Evolutionary conservation across 768 basidiomycete genomes (phyloP), one percentile per base, ranked within the genome.

Genomic region (Trichaptum fuscoviolaceum): DNA sequence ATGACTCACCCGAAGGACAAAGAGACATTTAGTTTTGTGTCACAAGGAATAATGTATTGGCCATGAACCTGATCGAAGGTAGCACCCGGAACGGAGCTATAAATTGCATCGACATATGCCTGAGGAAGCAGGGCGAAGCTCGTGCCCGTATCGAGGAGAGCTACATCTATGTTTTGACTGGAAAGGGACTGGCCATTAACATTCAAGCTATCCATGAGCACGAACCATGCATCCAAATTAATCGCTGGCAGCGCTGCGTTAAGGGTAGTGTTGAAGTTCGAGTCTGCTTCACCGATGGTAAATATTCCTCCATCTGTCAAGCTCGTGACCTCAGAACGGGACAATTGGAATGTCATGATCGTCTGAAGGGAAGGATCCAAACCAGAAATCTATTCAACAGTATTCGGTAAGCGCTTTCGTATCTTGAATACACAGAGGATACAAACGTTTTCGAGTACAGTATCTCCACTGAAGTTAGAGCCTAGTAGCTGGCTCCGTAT

Each of bases 21-120:
- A 8, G 69, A 65, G 20, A 78, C 61, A 12, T 69, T 69, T 9
- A 74, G 69, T 12, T 73, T 69, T 12, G 66, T 69, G 58, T 73
- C 68, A 69, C 77, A 78, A 4, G 76, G 76, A 1, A 78, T 72
- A 20, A 63, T 63, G 74, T 75, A 78, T 15, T 71, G 52, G 15
- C 69, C 68, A 9, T 36, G 69, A 7, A 69, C 58, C 17, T 65
- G 24, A 65, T 74, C 69, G 59, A 71, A 73, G 42, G 64, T 36
- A 12, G 77, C 75, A 7, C 75, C 77, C 1, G 67, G 64, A 58
- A 79, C 73, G 24, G 64, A 64, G 27, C 69, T 58, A 65, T 79
- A 79, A 57, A 79, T 75, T 62, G 69, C 68, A 64, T 75, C 71
- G 0, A 75, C 74, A 30, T 71, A 71, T 1, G 69, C 60, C 6